These are phyloP conservation scores for Psilocybe sp. DNA, from an alignment of 768 basidiomycete species.

Conservation along the genomic window DNA sequence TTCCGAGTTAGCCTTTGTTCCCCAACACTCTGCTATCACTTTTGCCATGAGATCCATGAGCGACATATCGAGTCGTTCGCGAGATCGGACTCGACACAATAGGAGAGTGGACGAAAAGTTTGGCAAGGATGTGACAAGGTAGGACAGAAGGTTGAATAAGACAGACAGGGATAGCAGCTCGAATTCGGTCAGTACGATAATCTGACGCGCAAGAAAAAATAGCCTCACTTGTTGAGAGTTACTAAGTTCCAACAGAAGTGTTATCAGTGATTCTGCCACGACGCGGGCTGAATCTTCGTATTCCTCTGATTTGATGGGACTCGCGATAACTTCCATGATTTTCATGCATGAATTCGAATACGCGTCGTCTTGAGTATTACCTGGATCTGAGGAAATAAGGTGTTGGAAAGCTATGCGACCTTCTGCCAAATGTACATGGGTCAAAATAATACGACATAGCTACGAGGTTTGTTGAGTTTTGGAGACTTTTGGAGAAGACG, in stretches of 20 bases:
- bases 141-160: conserved; percentile 50
- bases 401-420: conserved; percentile 48
- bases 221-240: conserved; percentile 38
- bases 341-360: conserved; percentile 43
- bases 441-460: conserved; percentile 62
- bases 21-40: conserved; percentile 39
- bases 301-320: conserved; percentile 26
- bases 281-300: conserved; percentile 26
- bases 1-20: conserved; percentile 25
- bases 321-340: conserved; percentile 46
- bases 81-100: conserved; percentile 14
- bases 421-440: conserved; percentile 42
- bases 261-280: conserved; percentile 34
- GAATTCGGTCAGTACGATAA: conserved; percentile 10
- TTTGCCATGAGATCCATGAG: conserved; percentile 39
- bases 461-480: conserved; percentile 22
- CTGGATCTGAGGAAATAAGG: conserved; percentile 37
- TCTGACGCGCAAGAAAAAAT: conserved; percentile 1
- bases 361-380: conserved; percentile 6
- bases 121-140: conserved; percentile 47
- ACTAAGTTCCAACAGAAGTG: conserved; percentile 37
- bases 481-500: neutral
- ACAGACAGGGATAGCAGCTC: conserved; percentile 47
- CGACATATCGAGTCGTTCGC: conserved; percentile 21
- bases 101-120: conserved; percentile 39